Evolutionary conservation across 306 rosid genomes (phyloP), one percentile per base, ranked within the genome.

Genomic region (Rosa rugosa): DNA sequence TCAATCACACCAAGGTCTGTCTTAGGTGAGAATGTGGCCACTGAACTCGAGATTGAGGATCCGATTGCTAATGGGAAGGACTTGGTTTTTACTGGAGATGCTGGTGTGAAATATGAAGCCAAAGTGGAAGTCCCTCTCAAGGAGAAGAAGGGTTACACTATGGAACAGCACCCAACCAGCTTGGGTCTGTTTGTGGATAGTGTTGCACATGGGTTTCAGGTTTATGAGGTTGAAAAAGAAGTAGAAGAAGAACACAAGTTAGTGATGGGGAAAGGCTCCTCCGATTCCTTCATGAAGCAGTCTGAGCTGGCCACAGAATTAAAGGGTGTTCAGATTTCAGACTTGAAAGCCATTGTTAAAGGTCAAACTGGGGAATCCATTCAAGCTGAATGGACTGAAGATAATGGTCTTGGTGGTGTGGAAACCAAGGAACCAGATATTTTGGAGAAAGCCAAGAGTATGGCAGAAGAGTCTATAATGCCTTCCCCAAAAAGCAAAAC

Each of bases 181-280:
- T 53, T 73, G 34, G 82, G 79, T 25, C 13, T 82, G 69, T 82
- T 34, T 64, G 57, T 73, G 14, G 72, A 71, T 79, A 77, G 60
- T 34, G 18, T 25, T 76, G 79, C 79, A 5, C 86, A 77, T 6
- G 83, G 83, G 68, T 65, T 88, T 75, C 78, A 47, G 84, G 68
- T 50, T 25, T 27, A 49, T 40, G 80, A 73, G 65, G 63, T 46
- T 20, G 84, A 87, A 44, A 80, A 53, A 53, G 45, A 54, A 41
- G 76, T 38, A 20, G 45, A 31, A 31, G 36, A 31, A 31, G 36
- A 31, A 31, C 36, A 31, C 36, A 31, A 78, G 40, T 72, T 80
- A n/a, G 75, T 63, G 20, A 18, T 18, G 27, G 41, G 5, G 49
- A 53, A 53, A 5, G 49, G 36, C 4, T 73, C 34, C 49, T 53